These are phyloP conservation scores for Xylaria flabelliformis DNA, from an alignment of 495 filamentous ascomycete species.

Conservation along the genomic window DNA sequence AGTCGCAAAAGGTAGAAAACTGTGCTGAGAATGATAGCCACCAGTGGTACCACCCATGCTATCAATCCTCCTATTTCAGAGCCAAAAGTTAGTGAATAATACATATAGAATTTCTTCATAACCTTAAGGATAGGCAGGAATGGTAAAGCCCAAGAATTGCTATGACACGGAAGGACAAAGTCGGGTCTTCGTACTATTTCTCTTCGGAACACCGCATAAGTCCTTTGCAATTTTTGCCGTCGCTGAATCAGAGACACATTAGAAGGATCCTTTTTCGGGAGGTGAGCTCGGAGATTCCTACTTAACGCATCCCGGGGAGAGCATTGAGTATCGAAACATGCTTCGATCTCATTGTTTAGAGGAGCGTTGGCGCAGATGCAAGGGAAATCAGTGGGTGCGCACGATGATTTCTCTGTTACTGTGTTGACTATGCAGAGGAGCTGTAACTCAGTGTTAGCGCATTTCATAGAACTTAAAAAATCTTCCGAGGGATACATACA, in stretches of 20 bases:
- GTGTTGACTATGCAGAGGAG: slow-evolving; percentile 33
- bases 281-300: slow-evolving; percentile 21
- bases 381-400: slow-evolving; percentile 38
- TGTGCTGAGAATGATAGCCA: slow-evolving; percentile 15
- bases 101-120: not conserved
- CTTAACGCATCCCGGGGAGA: slow-evolving; percentile 41
- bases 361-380: slow-evolving; percentile 42
- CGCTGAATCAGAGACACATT: slow-evolving; percentile 11
- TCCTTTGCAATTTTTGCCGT: slow-evolving; percentile 18
- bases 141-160: not conserved
- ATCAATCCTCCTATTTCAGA: not conserved
- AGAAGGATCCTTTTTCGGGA: not conserved
- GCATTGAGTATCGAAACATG: slow-evolving; percentile 40
- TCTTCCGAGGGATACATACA: slow-evolving; percentile 4
- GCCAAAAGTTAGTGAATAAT: not conserved
- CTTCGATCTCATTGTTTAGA: slow-evolving; percentile 36
- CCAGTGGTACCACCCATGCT: slow-evolving; percentile 10
- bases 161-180: not conserved
- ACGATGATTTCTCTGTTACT: slow-evolving; percentile 36
- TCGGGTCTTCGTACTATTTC: slow-evolving; percentile 7
- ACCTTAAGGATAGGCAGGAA: not conserved
- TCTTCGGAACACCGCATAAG: not conserved
- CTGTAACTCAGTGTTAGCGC: slow-evolving; percentile 20
- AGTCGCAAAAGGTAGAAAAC: slow-evolving; percentile 19
- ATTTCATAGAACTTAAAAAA: not conserved